Percentiles rank a stretch among this genome's conserved stretches.
Evolutionary conservation across 108 stramenopile species (phyloP).

Genomic region (Nitzschia sp.): DNA sequence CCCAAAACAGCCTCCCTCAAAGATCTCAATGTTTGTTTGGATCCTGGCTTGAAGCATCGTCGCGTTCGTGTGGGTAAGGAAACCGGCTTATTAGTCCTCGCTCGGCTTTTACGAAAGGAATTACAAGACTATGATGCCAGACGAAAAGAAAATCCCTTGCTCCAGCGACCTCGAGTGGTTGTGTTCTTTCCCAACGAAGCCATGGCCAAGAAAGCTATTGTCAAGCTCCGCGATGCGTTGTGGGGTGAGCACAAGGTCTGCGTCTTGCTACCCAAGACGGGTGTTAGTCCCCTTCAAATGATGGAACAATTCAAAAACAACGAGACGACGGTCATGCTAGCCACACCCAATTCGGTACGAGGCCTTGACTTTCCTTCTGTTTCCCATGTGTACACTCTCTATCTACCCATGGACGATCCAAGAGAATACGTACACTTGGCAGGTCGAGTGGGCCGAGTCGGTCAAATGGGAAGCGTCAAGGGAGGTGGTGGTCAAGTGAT

Average conservation of each 20-base stretch:
- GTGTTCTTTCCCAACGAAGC: constrained; percentile 84
- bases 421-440: constrained; percentile 85
- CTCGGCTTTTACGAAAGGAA: constrained; percentile 76
- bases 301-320: constrained; percentile 80
- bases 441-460: constrained; percentile 87
- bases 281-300: constrained; percentile 60
- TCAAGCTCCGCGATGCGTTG: constrained; percentile 69
- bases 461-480: constrained; percentile 67
- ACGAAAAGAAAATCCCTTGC: constrained; percentile 10
- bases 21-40: constrained; percentile 73
- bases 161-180: constrained; percentile 69
- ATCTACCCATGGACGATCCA: constrained; percentile 81
- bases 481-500: constrained; percentile 74
- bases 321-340: constrained; percentile 70
- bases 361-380: constrained; percentile 83
- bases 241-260: constrained; percentile 83
- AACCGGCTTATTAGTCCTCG: constrained; percentile 53
- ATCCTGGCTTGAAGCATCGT: constrained; percentile 76
- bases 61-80: constrained; percentile 57
- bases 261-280: constrained; percentile 77
- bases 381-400: constrained; percentile 85
- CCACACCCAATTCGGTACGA: constrained; percentile 82
- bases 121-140: constrained; percentile 59
- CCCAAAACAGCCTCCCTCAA: constrained; percentile 47
- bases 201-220: constrained; percentile 61